phyloP scores from a whole-genome alignment of 108 stramenopile species.

The Cyclotella baltica region DNA sequence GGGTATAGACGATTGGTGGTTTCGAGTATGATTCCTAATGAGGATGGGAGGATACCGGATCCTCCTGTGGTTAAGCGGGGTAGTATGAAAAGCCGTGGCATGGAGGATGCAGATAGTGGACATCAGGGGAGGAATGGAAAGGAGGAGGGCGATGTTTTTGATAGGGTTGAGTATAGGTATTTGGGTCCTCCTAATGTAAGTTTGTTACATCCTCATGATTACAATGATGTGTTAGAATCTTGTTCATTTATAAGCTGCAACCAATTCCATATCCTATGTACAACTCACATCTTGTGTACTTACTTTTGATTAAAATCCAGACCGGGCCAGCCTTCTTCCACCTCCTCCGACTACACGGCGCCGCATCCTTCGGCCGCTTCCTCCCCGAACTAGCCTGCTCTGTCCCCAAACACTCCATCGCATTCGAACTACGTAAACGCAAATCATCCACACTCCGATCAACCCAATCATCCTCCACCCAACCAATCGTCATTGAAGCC shows the following conservation, averaged over 20 bases:
- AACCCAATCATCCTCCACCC: conserved; percentile 26
- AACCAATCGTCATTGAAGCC: conserved; percentile 51
- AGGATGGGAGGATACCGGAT: conserved; percentile 23
- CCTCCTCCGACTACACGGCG: conserved; percentile 45
- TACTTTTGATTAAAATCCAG: background rate
- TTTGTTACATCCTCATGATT: background rate
- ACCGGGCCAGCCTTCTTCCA: conserved; percentile 46
- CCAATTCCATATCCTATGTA: too few relatives aligned
- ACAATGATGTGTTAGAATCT: too few relatives aligned
- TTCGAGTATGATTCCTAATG: conserved; percentile 13
- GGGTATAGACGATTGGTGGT: conserved; percentile 53
- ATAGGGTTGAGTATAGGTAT: conserved; percentile 49
- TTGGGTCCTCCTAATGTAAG: conserved; percentile 32
- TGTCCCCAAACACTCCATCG: conserved; percentile 48
- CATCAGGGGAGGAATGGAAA: background rate
- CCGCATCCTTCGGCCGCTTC: conserved; percentile 48
- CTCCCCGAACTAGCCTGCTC: conserved; percentile 54
- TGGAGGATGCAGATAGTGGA: background rate
- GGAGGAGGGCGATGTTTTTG: conserved; percentile 31
- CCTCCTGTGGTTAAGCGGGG: background rate
- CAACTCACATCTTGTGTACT: background rate
- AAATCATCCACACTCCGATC: conserved; percentile 16
- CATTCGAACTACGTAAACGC: conserved; percentile 35
- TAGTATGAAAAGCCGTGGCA: background rate
- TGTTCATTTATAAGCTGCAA: too few relatives aligned